Evolutionary conservation across 352 stramenopile species (phyloP), one percentile per base, ranked within the genome.

Genomic region (Pythium pectinolyticum): DNA sequence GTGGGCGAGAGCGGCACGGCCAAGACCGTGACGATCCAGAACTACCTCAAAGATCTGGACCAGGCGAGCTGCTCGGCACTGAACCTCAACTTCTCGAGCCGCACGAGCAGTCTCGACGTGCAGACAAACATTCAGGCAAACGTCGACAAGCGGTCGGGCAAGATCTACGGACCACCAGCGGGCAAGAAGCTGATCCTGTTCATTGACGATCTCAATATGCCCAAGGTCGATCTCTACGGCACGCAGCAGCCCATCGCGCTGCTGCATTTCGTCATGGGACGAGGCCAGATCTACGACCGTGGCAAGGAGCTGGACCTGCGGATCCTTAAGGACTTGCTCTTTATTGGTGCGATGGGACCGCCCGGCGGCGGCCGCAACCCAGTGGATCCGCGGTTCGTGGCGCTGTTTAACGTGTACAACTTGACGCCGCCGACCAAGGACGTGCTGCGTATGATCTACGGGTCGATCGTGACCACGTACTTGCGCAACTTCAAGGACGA

Each of bases 161-260:
- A 96, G 51, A 97, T 98, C 48, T 98, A 98, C 66, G 95, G 95
- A 7, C 95, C 95, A 24, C 88, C 93, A 0, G 80, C 87, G 0
- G 95, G 95, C 5, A 98, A 98, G 70, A 97, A 97, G 48, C 78
- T 98, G 11, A 73, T 97, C 45, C 78, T 98, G 24, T 98, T 98
- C 58, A 91, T 98, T 41, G 95, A 98, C 63, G 95, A 98, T 70
- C 75, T 98, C 60, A 98, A 98, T 70, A 98, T 98, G 95, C 95
- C 95, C 34, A 98, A 97, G 63, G 92, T 98, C 3, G 95, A 98
- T 69, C 65, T 93, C 12, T 98, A 98, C 68, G 95, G 95, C 48
- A 98, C 95, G 3, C 95, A 98, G 70, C 92, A 98, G 61, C 95
- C 95, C 0, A 98, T 98, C 57, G 92, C 95, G 3, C 71, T 98